Percentiles rank a stretch among this genome's conserved stretches.
Conservation (phyloP, 2,329 filamentous ascomycete genomes). For the Trichoderma endophyticum region DNA sequence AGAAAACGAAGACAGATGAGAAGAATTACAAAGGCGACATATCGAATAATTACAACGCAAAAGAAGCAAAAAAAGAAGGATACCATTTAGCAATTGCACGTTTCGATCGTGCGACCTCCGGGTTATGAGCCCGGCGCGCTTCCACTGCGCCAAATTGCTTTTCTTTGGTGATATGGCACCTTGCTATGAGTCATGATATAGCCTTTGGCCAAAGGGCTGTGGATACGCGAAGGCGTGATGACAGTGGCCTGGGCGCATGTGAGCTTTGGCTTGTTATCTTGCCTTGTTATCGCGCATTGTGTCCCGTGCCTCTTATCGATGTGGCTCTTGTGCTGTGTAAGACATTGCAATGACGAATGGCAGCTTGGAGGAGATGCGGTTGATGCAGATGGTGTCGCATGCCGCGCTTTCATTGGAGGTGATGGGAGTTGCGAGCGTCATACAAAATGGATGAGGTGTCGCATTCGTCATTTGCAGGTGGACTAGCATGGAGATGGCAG, state of each 20-base stretch:
- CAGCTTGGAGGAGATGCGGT: background rate
- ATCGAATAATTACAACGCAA: background rate
- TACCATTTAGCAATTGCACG: conserved; percentile 31
- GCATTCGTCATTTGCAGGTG: conserved; percentile 5
- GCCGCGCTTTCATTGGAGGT: conserved; percentile 1
- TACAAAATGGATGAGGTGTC: conserved; percentile 8
- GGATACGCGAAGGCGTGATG: background rate
- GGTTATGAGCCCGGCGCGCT: conserved; percentile 31
- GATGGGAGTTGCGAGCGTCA: background rate
- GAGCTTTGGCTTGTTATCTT: background rate
- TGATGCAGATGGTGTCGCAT: background rate
- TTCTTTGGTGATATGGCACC: conserved; percentile 8
- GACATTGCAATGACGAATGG: background rate
- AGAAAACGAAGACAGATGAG: background rate
- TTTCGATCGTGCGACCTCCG: conserved; percentile 32
- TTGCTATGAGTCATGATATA: conserved; percentile 11
- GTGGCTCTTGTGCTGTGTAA: background rate
- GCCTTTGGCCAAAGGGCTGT: background rate
- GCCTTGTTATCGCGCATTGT: background rate
- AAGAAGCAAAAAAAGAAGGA: conserved; percentile 13
- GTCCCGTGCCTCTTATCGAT: background rate
- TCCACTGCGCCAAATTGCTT: conserved; percentile 33
- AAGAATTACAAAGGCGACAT: background rate
- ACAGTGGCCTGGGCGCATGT: background rate
- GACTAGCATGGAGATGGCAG: background rate